Evolutionary conservation across 1,284 basidiomycete genomes (phyloP), one percentile per base, ranked within the genome.

Genomic region (Peniophora sp.): DNA sequence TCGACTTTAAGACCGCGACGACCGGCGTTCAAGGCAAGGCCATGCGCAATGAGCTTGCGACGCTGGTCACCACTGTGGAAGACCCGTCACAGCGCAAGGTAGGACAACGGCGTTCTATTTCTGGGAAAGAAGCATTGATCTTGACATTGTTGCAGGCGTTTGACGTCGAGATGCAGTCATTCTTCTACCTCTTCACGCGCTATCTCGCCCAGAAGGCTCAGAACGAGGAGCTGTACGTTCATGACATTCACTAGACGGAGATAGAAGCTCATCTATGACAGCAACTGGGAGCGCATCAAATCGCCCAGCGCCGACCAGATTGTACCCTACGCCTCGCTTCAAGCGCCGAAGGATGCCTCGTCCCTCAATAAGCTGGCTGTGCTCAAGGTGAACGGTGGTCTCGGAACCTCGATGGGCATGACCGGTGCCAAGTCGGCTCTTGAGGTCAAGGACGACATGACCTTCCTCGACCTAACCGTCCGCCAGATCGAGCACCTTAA

Each of bases 331-430:
- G 74, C 85, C 52, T 70, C 84, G 51, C 82, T 98, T 23, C 70
- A 80, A 23, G 60, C 77, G 49, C 75, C 78, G 17, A 70, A 76
- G 51, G 79, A 92, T 65, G 73, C 76, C 37, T 71, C 76, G 54
- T 88, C 89, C 67, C 83, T 97, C 64, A 83, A 83, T 79, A 96
- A 95, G 75, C 87, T 99, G 58, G 97, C 96, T 37, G 97, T 99
- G 34, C 87, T 99, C 74, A 99, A 99, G 76, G 91, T 99, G 68
- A 99, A 99, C 70, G 97, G 97, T 71, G 97, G 97, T 73, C 87
- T 99, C 55, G 97, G 97, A 63, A 96, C 93, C 37, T 96, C 93
- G 51, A 96, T 96, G 92, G 93, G 86, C 48, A 94, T 95, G 92
- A 94, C 92, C 24, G 93, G 90, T 48, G 90, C 91, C 36, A 91